phyloP scores from a whole-genome alignment of 1,284 basidiomycete species.

The Ganoderma lingzhi region DNA sequence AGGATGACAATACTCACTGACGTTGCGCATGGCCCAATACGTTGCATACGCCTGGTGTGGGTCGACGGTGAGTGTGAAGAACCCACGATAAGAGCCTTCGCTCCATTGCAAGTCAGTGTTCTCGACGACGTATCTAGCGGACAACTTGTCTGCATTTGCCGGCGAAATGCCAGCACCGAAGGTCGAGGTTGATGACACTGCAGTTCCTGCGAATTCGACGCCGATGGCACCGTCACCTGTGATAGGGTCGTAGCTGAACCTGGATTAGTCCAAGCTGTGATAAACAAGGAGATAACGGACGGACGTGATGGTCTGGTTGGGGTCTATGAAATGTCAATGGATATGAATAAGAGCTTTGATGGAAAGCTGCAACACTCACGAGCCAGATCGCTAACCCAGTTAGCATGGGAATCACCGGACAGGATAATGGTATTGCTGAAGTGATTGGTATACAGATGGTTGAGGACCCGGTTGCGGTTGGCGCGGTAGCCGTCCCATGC shows the following conservation, averaged over 20 bases:
- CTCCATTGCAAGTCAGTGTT: slow-evolving; percentile 71
- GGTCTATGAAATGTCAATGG: slow-evolving; percentile 43
- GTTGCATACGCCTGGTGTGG: slow-evolving; percentile 57
- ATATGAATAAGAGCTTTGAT: background rate
- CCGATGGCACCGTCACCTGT: slow-evolving; percentile 65
- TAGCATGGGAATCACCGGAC: slow-evolving; percentile 72
- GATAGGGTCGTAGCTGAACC: slow-evolving; percentile 56
- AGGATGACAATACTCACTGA: slow-evolving; percentile 45
- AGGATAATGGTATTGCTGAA: slow-evolving; percentile 69
- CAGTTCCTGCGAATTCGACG: slow-evolving; percentile 75
- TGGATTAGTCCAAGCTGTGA: background rate
- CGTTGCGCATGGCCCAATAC: slow-evolving; percentile 67
- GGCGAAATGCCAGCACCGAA: slow-evolving; percentile 56
- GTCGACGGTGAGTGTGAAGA: slow-evolving; percentile 62
- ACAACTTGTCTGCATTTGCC: slow-evolving; percentile 51
- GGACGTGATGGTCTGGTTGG: slow-evolving; percentile 57
- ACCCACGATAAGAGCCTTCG: slow-evolving; percentile 69
- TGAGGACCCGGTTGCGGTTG: slow-evolving; percentile 62
- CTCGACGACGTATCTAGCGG: slow-evolving; percentile 44
- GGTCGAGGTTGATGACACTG: slow-evolving; percentile 62
- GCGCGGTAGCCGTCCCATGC: slow-evolving; percentile 73
- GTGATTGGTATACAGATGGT: slow-evolving; percentile 58
- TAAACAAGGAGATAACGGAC: slow-evolving; percentile 20
- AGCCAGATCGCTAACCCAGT: slow-evolving; percentile 66
- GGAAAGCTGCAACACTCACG: slow-evolving; percentile 45